phyloP scores from a whole-genome alignment of 176 grass and related monocot genomes.

The Juncus effusus region DNA sequence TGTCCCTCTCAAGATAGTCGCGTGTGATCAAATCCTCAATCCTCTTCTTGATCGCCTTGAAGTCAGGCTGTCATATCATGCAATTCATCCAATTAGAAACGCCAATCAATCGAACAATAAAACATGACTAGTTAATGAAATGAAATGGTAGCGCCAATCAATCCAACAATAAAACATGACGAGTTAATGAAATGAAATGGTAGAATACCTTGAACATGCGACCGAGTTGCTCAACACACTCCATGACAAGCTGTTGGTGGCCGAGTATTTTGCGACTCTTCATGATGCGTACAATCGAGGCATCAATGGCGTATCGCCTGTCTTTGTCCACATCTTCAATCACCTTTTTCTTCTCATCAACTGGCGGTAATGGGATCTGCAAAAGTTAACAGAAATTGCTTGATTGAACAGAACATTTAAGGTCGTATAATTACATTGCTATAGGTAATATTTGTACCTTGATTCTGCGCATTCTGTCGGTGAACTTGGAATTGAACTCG shows the following conservation, averaged over 20 bases:
- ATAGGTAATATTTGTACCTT: constrained; percentile 49
- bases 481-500: constrained; percentile 93
- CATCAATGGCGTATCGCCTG: constrained; percentile 95
- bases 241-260: constrained; percentile 77
- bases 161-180: background rate
- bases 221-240: constrained; percentile 93
- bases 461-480: constrained; percentile 87
- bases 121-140: no score
- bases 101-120: background rate
- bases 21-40: constrained; percentile 77
- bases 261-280: constrained; percentile 83
- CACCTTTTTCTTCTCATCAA: constrained; percentile 98
- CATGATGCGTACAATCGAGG: constrained; percentile 96
- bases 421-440: background rate
- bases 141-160: background rate
- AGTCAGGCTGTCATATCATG: constrained; percentile 52
- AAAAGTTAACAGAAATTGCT: background rate
- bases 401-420: background rate
- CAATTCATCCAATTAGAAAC: background rate
- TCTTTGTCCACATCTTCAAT: constrained; percentile 97
- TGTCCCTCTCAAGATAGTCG: constrained; percentile 84
- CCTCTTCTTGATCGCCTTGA: constrained; percentile 89
- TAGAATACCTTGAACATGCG: constrained; percentile 86
- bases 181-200: no score
- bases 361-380: constrained; percentile 81